Conservation (phyloP, 164 flowering plant species). For the Vitis riparia region DNA sequence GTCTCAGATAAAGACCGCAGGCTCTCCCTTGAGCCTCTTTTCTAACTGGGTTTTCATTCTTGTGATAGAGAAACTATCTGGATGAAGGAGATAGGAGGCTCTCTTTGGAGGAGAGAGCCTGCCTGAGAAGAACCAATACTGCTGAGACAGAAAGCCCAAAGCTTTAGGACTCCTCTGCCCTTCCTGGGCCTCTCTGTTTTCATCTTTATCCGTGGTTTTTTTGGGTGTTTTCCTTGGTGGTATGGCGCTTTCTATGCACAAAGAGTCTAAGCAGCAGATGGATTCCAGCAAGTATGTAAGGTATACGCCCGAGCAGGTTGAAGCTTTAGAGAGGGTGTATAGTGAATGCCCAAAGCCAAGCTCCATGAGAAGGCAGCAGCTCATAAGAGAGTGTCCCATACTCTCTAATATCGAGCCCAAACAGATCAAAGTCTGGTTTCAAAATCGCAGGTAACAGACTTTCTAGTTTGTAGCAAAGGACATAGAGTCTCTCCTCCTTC, state of each 20-base stretch:
- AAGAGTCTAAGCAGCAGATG: conserved; percentile 41
- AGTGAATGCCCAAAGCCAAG: conserved; percentile 88
- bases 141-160: not conserved
- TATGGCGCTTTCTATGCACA: conserved; percentile 52
- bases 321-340: conserved; percentile 86
- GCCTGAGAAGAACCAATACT: conserved; percentile 22
- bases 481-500: not conserved
- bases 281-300: conserved; percentile 80
- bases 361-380: conserved; percentile 75
- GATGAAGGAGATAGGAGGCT: conserved; percentile 72
- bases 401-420: conserved; percentile 85
- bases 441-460: conserved; percentile 66
- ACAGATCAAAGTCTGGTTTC: conserved; percentile 97
- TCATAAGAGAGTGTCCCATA: conserved; percentile 80
- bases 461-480: not conserved
- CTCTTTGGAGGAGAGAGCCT: conserved; percentile 72
- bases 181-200: not conserved
- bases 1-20: conserved; percentile 27
- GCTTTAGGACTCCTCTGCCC: no score
- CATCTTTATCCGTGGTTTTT: not conserved
- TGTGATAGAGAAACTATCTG: conserved; percentile 14
- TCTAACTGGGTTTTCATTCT: conserved; percentile 8
- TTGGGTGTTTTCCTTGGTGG: not conserved
- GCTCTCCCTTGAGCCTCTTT: conserved; percentile 4
- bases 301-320: conserved; percentile 89